Base-by-base conservation (phyloP, 768 basidiomycete species). In the Xerocomellus amylosporus region DNA sequence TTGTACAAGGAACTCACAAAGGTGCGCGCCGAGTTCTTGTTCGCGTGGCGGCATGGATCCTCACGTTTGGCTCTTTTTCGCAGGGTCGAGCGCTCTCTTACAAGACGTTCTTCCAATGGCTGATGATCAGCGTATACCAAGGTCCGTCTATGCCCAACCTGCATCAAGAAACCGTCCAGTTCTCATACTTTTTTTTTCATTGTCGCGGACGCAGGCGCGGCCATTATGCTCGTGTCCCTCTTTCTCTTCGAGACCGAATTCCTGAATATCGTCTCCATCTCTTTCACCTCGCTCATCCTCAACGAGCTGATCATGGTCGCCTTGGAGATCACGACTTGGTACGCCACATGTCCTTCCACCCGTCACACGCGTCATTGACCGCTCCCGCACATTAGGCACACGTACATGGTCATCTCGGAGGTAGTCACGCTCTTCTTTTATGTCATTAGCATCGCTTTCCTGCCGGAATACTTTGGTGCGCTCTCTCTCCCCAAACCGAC, bases 221-320 rank as follows among this genome's bases (percentile, higher is more conserved):
- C 93, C 5, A 99, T 99, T 73, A 99, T 99, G 97, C 91, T 99
- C 66, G 85, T 96, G 77, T 97, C 93, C 1, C 84, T 99, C 20
- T 82, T 96, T 8, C 81, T 99, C 2, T 99, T 98, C 70, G 97
- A 99, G 73, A 95, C 83, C 49, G 95, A 99, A 65, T 98, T 98
- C 72, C 72, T 98, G 61, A 97, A 98, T 68, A 98, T 99, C 56
- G 97, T 99, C 30, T 88, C 96, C 19, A 99, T 98, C 61, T 98
- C 97, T 1, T 99, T 97, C 70, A 97, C 95, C 1, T 92, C 97
- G 1, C 78, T 98, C 53, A 84, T 99, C 59, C 76, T 98, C 28
- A 99, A 99, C 68, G 97, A 98, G 68, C 83, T 99, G 47, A 93
- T 98, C 73, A 99, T 98, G 97, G 97, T 98, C 43, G 94, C 95